Conservation (phyloP, 2,329 filamentous ascomycete genomes). For the Pseudogymnoascus sp. region DNA sequence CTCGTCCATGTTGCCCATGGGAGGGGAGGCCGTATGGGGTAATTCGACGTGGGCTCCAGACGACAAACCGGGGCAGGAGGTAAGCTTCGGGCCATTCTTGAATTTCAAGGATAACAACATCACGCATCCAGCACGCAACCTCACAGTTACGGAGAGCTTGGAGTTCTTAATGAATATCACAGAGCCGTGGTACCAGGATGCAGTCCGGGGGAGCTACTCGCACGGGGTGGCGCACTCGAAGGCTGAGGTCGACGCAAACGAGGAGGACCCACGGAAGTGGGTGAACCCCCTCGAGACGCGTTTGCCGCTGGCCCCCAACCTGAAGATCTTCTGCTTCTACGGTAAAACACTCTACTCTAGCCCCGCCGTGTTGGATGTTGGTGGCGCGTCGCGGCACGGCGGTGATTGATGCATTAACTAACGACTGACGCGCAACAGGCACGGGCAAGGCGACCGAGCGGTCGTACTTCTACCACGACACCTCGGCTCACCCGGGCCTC, state of each 20-base stretch:
- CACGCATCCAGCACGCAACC: constrained; percentile 59
- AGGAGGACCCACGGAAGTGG: constrained; percentile 75
- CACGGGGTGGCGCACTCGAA: constrained; percentile 76
- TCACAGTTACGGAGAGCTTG: constrained; percentile 73
- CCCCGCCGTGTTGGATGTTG: neutral
- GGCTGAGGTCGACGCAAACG: constrained; percentile 73
- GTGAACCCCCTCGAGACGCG: constrained; percentile 88
- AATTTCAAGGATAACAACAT: constrained; percentile 68
- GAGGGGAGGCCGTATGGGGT: constrained; percentile 92
- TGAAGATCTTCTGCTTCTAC: constrained; percentile 98
- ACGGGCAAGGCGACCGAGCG: constrained; percentile 90
- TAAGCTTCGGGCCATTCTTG: constrained; percentile 71
- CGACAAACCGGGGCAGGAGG: constrained; percentile 63
- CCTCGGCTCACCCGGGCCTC: constrained; percentile 56
- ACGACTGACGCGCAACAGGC: constrained; percentile 28
- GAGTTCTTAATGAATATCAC: constrained; percentile 68
- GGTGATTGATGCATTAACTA: neutral
- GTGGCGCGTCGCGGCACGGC: neutral
- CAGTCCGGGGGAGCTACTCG: constrained; percentile 70
- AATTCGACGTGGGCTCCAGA: constrained; percentile 82
- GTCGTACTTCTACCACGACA: constrained; percentile 77
- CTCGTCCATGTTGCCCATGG: constrained; percentile 91
- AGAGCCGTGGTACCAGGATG: constrained; percentile 76
- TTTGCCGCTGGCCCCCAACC: constrained; percentile 73
- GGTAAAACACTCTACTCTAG: constrained; percentile 32